Base-by-base conservation (phyloP, 1,139 yeast species). In the Ogataea hybrid region DNA sequence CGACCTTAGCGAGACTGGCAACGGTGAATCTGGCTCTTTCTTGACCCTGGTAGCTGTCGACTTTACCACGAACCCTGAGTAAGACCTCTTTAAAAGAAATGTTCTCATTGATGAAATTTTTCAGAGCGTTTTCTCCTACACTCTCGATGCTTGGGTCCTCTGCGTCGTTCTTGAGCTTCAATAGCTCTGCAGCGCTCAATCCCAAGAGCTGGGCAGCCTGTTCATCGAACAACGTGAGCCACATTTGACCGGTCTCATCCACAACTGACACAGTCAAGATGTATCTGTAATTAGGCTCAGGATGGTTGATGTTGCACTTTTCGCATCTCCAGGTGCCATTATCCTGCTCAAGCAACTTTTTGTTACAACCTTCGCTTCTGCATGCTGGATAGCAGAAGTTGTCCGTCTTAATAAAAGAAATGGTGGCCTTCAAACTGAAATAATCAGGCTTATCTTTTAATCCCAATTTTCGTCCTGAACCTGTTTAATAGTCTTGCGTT, bases 381-480 rank as follows among this genome's bases (percentile, higher is more conserved):
- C 98, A 94, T n/a, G 97, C 94, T 10, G 97, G 96, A 61, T 92
- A 92, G 41, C 87, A 79, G 62, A 89, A 79, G 51, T 76, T 83
- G 48, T 85, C 94, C 15, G 84, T 77, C 63, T 81, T 82, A 45
- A 88, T 69, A 56, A 73, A 84, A 42, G 81, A 76, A 34, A 90
- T 71, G 4, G 88, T 75, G 1, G 90, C 97, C 59, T 84, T 86
- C 37, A 84, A 62, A 27, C 75, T 70, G 65, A 87, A 88, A 60
- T 71, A 89, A 56, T 89, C 97, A 9, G 95, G 84, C 51, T 77
- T 80, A 44, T 84, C 92, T 41, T 78, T 76, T 59, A 72, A 67
- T 15, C 96, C 97, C 43, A 85, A 68, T 51, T 82, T 54, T 81
- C 84, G 28, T 75, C 77, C 59, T 80, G 81, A 14, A 83, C 89